Evolutionary conservation across 352 stramenopile species (phyloP).

Genomic region (Phytophthora aleatoria): DNA sequence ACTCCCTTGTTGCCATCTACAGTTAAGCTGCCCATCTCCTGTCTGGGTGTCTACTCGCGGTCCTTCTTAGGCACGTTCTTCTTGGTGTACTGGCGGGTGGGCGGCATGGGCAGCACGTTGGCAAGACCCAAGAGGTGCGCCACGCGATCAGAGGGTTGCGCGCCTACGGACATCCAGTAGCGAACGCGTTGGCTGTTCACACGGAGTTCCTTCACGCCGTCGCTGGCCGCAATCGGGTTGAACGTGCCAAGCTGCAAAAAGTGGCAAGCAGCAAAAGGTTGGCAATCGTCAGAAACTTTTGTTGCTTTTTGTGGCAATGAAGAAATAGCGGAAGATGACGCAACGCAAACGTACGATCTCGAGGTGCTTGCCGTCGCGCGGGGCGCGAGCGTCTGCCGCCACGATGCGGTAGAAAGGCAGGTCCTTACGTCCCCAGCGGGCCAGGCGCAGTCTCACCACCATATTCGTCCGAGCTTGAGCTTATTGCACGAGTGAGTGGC

Average conservation of each 20-base stretch:
- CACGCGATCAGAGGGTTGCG: conserved; percentile 86
- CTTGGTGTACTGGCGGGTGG: conserved; percentile 84
- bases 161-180: conserved; percentile 89
- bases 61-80: conserved; percentile 88
- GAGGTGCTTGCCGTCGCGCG: conserved; percentile 85
- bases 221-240: conserved; percentile 82
- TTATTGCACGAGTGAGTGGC: conserved; percentile 24
- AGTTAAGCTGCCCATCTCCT: not conserved
- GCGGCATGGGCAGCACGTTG: conserved; percentile 86
- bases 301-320: conserved; percentile 1
- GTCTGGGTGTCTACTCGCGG: conserved; percentile 36
- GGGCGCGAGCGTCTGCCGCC: conserved; percentile 78
- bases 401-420: conserved; percentile 91
- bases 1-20: conserved; percentile 8
- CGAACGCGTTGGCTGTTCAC: conserved; percentile 87
- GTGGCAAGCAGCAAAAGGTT: conserved; percentile 9
- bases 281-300: conserved; percentile 9
- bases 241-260: conserved; percentile 76
- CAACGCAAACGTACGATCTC: conserved; percentile 68
- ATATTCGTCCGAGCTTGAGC: conserved; percentile 44
- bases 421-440: conserved; percentile 87
- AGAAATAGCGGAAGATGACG: not conserved
- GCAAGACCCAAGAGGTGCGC: conserved; percentile 77
- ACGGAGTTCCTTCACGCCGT: conserved; percentile 88
- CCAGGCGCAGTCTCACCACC: conserved; percentile 87